These are phyloP conservation scores for Candida broadrunensis DNA, from an alignment of 805 yeast genomes.

Conservation along the genomic window DNA sequence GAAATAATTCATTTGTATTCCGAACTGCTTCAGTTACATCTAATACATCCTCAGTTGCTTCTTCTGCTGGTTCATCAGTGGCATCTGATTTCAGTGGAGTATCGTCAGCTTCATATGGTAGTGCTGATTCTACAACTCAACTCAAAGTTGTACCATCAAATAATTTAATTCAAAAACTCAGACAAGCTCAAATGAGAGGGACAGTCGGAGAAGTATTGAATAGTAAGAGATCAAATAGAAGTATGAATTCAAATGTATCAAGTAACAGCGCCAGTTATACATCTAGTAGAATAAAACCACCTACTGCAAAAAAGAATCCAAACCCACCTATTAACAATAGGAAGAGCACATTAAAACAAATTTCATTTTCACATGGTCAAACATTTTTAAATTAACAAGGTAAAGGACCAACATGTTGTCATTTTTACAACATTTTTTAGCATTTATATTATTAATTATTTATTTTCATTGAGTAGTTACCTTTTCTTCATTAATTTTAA, in stretches of 20 bases:
- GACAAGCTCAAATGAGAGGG: conserved; percentile 1
- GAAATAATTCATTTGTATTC: conserved; percentile 12
- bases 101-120: conserved; percentile 17
- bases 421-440: background rate
- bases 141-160: conserved; percentile 8
- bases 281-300: conserved; percentile 18
- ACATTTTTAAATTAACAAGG: background rate
- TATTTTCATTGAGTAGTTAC: too few species aligned
- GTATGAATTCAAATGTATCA: conserved; percentile 2
- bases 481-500: too few species aligned
- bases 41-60: background rate
- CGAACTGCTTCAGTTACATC: background rate
- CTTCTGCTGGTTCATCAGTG: background rate
- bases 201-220: conserved; percentile 4
- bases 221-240: conserved; percentile 2
- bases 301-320: conserved; percentile 6
- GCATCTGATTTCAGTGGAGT: conserved; percentile 4
- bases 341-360: conserved; percentile 2
- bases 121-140: conserved; percentile 17
- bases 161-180: background rate
- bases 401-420: too few species aligned
- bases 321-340: background rate
- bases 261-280: conserved; percentile 13
- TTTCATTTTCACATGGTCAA: background rate
- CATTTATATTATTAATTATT: background rate